phyloP scores from a whole-genome alignment of 352 stramenopile species.

The Elongisporangium anandrum region DNA sequence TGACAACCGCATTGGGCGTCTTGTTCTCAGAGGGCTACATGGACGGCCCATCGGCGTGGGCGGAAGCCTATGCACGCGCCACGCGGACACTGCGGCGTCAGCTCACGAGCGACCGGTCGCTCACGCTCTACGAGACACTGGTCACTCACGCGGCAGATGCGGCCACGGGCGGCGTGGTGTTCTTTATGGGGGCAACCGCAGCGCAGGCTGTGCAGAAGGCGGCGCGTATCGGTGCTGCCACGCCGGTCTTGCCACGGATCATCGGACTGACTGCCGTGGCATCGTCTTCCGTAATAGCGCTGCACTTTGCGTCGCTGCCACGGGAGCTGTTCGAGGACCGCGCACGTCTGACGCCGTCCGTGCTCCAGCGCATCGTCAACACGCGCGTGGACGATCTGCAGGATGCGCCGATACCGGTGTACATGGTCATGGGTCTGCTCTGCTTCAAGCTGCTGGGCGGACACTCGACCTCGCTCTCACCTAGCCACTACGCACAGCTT shows the following conservation, averaged over 20 bases:
- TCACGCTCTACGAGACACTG: slow-evolving; percentile 37
- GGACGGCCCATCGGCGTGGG: slow-evolving; percentile 1
- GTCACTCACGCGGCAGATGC: slow-evolving; percentile 37
- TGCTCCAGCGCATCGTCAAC: slow-evolving; percentile 17
- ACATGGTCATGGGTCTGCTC: slow-evolving; percentile 68
- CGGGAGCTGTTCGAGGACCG: slow-evolving; percentile 33
- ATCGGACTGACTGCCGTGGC: slow-evolving; percentile 39
- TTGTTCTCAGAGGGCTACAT: not conserved
- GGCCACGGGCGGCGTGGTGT: slow-evolving; percentile 41
- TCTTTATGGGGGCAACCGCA: slow-evolving; percentile 34
- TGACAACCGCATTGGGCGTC: not conserved
- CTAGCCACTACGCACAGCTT: slow-evolving; percentile 68
- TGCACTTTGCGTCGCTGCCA: slow-evolving; percentile 51
- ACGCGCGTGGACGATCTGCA: slow-evolving; percentile 30
- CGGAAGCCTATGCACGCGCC: slow-evolving; percentile 6
- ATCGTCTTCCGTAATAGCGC: slow-evolving; percentile 33
- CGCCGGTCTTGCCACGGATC: slow-evolving; percentile 30
- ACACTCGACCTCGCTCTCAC: slow-evolving; percentile 61
- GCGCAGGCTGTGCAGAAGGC: slow-evolving; percentile 45
- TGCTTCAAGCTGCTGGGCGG: slow-evolving; percentile 77
- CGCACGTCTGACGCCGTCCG: slow-evolving; percentile 17
- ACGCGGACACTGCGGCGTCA: slow-evolving; percentile 22
- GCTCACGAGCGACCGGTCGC: slow-evolving; percentile 31
- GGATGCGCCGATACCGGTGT: slow-evolving; percentile 54
- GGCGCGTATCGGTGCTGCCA: slow-evolving; percentile 39